A percentile compares a stretch with the other conserved stretches of the same genome.
phyloP scores from a whole-genome alignment of 257 asterid species.

The Nicotiana sylvestris region DNA sequence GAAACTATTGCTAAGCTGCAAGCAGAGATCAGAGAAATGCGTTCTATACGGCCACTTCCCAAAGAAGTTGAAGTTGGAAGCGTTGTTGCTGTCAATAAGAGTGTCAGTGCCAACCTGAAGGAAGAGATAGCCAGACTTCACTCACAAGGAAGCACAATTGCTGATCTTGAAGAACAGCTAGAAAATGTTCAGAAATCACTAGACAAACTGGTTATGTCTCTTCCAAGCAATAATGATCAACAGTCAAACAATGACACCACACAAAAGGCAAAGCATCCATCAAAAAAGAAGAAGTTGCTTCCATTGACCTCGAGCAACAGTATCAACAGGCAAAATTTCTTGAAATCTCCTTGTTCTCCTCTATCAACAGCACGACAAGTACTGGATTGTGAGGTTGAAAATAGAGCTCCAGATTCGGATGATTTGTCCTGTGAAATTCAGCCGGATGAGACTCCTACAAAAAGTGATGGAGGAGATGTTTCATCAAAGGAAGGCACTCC shows the following conservation, averaged over 20 bases:
- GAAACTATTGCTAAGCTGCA: conserved; percentile 93
- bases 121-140: conserved; percentile 93
- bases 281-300: conserved; percentile 63
- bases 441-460: conserved; percentile 70
- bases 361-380: conserved; percentile 66
- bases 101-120: conserved; percentile 88
- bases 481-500: conserved; percentile 93
- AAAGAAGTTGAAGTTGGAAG: conserved; percentile 56
- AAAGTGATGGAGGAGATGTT: conserved; percentile 70
- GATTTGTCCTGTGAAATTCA: conserved; percentile 54
- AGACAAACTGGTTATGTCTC: conserved; percentile 81
- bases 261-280: conserved; percentile 51
- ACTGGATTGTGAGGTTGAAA: conserved; percentile 54
- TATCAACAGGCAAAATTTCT: conserved; percentile 57
- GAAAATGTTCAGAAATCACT: conserved; percentile 92
- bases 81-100: conserved; percentile 61
- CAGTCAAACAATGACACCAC: conserved; percentile 35
- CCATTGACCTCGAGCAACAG: conserved; percentile 73
- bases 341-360: conserved; percentile 90
- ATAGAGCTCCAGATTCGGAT: conserved; percentile 61
- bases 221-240: conserved; percentile 59
- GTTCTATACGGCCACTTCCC: conserved; percentile 39
- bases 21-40: conserved; percentile 84
- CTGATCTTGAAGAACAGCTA: conserved; percentile 86
- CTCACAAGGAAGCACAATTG: conserved; percentile 89